Conservation (phyloP, 768 basidiomycete species). For the Rhizopogon roseolus region DNA sequence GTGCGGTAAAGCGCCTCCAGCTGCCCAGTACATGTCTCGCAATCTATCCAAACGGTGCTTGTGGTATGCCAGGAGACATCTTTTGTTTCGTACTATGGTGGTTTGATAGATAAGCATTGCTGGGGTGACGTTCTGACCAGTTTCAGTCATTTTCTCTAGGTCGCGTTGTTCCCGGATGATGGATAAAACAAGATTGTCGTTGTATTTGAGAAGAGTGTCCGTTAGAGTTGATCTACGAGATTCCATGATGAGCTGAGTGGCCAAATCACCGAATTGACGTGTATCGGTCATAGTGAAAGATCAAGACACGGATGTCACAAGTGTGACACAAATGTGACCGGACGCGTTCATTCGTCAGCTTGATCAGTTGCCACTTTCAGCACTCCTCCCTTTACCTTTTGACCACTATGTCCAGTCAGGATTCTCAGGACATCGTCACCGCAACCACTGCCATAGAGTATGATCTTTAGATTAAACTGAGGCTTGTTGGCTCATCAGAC, state of each 20-base stretch:
- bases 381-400: not conserved
- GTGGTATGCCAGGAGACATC: conserved; percentile 94
- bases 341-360: conserved; percentile 6
- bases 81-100: conserved; percentile 87
- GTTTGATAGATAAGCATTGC: conserved; percentile 84
- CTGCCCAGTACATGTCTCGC: conserved; percentile 84
- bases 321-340: conserved; percentile 6
- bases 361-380: conserved; percentile 1
- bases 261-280: conserved; percentile 79
- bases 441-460: conserved; percentile 39
- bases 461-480: conserved; percentile 8
- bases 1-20: conserved; percentile 83
- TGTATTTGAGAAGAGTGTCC: conserved; percentile 87
- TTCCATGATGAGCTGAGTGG: conserved; percentile 82
- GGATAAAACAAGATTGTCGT: conserved; percentile 79
- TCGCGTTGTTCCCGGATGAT: conserved; percentile 90
- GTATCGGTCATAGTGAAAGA: conserved; percentile 36
- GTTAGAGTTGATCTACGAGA: conserved; percentile 81
- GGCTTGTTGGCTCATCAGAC: conserved; percentile 3
- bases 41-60: conserved; percentile 79
- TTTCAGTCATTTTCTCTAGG: conserved; percentile 57
- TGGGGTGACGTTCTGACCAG: conserved; percentile 43
- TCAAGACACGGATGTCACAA: conserved; percentile 1
- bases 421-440: conserved; percentile 43
- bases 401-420: conserved; percentile 26